Percentiles rank a stretch among this genome's conserved stretches.
Conservation (phyloP, 2,329 filamentous ascomycete genomes). For the Eutypa lata region DNA sequence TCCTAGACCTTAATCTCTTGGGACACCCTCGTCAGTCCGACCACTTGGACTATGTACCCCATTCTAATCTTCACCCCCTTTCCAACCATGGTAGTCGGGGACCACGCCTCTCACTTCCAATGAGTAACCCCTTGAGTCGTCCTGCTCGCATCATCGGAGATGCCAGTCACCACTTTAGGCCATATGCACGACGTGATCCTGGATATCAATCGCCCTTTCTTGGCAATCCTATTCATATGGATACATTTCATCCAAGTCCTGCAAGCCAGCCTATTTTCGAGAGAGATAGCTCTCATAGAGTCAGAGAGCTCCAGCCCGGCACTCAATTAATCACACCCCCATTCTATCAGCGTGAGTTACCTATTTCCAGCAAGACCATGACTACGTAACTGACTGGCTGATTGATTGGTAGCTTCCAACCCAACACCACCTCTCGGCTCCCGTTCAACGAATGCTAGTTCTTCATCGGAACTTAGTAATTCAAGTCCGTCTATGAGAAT, state of each 20-base stretch:
- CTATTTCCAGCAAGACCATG: not conserved
- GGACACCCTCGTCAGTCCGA: conserved; percentile 11
- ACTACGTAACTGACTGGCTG: conserved; percentile 13
- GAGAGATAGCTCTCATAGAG: conserved; percentile 11
- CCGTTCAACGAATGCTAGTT: conserved; percentile 18
- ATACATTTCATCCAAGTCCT: conserved; percentile 10
- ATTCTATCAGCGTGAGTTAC: conserved; percentile 17
- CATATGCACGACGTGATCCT: conserved; percentile 12
- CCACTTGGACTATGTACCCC: not conserved
- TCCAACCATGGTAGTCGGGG: conserved; percentile 1
- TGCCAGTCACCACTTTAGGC: conserved; percentile 29
- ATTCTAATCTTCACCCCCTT: conserved; percentile 1
- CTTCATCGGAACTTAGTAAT: conserved; percentile 16
- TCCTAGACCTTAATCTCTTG: conserved; percentile 23
- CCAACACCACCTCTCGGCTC: conserved; percentile 12
- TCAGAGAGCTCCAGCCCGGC: conserved; percentile 13
- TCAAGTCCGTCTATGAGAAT: conserved; percentile 28
- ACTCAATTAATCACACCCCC: conserved; percentile 17
- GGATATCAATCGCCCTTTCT: conserved; percentile 16
- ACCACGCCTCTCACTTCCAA: conserved; percentile 20
- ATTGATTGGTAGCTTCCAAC: conserved; percentile 10
- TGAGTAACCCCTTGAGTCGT: conserved; percentile 6
- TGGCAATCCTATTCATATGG: conserved; percentile 5
- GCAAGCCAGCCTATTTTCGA: conserved; percentile 10
- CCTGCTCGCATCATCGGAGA: conserved; percentile 24